phyloP scores from a whole-genome alignment of 805 yeast species.

The Hanseniaspora valbyensis region DNA sequence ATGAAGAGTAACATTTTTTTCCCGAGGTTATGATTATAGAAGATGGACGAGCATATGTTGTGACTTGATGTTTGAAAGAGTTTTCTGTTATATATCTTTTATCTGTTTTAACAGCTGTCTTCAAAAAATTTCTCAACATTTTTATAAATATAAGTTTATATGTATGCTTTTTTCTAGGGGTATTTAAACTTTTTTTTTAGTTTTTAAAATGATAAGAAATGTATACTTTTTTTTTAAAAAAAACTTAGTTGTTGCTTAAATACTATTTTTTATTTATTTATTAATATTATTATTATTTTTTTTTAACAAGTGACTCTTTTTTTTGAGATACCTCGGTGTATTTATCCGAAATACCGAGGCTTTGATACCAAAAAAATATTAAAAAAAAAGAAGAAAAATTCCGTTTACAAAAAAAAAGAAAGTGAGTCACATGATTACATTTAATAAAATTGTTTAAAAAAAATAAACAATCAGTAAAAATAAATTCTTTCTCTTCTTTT shows the following conservation, averaged over 20 bases:
- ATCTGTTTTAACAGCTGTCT: background rate
- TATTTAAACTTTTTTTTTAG: background rate
- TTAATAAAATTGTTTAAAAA: too few relatives aligned
- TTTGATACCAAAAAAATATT: background rate
- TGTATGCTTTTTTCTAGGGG: background rate
- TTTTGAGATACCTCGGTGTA: background rate
- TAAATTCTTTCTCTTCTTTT: too few relatives aligned
- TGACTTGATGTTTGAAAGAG: slow-evolving; percentile 38
- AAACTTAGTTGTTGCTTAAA: too few relatives aligned
- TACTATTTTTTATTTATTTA: too few relatives aligned
- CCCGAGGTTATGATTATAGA: slow-evolving; percentile 66
- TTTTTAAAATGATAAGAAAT: too few relatives aligned
- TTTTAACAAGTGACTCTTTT: background rate
- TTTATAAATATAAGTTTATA: background rate
- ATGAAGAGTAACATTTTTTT: slow-evolving; percentile 63
- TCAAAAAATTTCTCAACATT: background rate
- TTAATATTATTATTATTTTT: too few relatives aligned
- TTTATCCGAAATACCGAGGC: background rate
- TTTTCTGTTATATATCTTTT: slow-evolving; percentile 29
- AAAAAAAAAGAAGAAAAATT: too few relatives aligned
- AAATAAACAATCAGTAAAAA: too few relatives aligned
- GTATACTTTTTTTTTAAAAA: too few relatives aligned
- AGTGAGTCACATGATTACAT: too few relatives aligned
- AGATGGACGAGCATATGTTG: slow-evolving; percentile 72
- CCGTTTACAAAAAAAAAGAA: too few relatives aligned